These are phyloP conservation scores for Iberis pinnata DNA, from an alignment of 345 rosid species.

Conservation along the genomic window DNA sequence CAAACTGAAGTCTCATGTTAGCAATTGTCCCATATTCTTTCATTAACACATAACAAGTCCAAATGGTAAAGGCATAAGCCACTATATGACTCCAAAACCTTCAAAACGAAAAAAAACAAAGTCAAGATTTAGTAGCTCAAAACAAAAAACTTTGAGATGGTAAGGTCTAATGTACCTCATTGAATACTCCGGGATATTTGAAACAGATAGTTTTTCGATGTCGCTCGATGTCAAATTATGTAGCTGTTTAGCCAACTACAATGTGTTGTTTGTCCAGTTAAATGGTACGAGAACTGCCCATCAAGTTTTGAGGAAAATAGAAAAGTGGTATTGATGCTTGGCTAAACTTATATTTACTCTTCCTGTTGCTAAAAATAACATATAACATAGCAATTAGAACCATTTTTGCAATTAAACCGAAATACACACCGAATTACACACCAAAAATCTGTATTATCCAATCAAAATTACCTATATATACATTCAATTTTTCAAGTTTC, in stretches of 20 bases:
- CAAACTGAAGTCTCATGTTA: constrained; percentile 75
- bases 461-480: too few relatives aligned
- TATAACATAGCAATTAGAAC: not conserved
- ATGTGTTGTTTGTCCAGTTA: not conserved
- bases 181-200: not conserved
- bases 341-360: not conserved
- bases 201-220: not conserved
- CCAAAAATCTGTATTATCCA: too few relatives aligned
- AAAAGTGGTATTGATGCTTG: not conserved
- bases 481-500: too few relatives aligned
- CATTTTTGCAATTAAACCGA: too few relatives aligned
- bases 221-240: not conserved
- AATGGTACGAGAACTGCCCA: not conserved
- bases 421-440: too few relatives aligned
- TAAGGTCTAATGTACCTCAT: not conserved
- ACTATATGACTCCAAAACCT: constrained; percentile 88
- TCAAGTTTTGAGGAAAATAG: not conserved
- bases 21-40: constrained; percentile 81
- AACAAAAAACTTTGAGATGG: not conserved
- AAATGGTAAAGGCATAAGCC: constrained; percentile 84
- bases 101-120: constrained; percentile 11
- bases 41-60: constrained; percentile 78
- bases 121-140: constrained; percentile 10
- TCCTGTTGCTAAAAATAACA: not conserved
- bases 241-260: not conserved